Conservation (phyloP, 805 yeast genomes). For the Metschnikowia vanudenii region DNA sequence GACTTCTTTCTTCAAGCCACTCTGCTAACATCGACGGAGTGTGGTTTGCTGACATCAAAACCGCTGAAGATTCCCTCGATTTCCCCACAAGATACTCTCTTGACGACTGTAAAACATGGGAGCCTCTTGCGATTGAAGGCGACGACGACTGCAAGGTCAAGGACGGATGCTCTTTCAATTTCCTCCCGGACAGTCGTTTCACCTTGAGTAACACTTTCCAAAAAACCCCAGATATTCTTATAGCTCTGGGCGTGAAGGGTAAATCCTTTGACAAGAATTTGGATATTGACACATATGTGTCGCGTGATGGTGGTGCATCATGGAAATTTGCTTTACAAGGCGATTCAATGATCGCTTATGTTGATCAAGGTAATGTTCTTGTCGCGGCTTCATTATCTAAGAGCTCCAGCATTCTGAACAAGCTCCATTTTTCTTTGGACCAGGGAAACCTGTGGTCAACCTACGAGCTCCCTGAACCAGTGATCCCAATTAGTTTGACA, state of each 20-base stretch:
- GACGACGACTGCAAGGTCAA: conserved; percentile 43
- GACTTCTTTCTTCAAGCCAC: conserved; percentile 38
- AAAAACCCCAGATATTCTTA: conserved; percentile 49
- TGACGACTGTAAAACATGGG: conserved; percentile 58
- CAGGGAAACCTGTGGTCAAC: conserved; percentile 69
- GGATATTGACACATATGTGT: conserved; percentile 51
- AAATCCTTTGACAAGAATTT: conserved; percentile 18
- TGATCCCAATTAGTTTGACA: conserved; percentile 51
- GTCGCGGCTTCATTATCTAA: conserved; percentile 53
- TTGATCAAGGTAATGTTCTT: conserved; percentile 76
- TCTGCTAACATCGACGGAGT: conserved; percentile 59
- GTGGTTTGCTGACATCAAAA: conserved; percentile 48
- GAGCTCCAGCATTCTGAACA: neutral
- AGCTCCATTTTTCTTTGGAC: conserved; percentile 56
- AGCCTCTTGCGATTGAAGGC: conserved; percentile 43
- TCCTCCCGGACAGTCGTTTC: conserved; percentile 14
- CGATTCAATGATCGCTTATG: conserved; percentile 58
- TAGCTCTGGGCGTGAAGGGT: conserved; percentile 37
- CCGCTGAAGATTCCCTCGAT: conserved; percentile 14
- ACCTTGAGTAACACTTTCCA: conserved; percentile 14
- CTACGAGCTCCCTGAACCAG: conserved; percentile 54
- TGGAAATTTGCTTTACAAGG: conserved; percentile 60
- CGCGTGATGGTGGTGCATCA: conserved; percentile 74
- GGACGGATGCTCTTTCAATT: conserved; percentile 50
- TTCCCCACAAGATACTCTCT: conserved; percentile 35